Evolutionary conservation across 768 basidiomycete genomes (phyloP), one percentile per base, ranked within the genome.

Genomic region (Tricholoma saponaceum): DNA sequence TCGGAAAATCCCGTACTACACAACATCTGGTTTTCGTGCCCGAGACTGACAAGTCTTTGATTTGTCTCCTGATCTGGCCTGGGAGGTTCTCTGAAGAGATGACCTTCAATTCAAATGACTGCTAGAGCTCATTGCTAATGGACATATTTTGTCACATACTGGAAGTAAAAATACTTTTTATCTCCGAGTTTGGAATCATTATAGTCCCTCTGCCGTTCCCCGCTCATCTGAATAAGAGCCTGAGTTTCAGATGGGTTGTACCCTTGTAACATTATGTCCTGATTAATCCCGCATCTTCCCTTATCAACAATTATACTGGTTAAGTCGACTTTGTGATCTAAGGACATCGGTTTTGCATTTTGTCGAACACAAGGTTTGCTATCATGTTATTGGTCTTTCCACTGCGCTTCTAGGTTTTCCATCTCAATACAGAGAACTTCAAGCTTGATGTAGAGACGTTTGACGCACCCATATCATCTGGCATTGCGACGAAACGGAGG

Each of bases 301-400:
- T 33, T 55, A 58, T 66, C 57, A 64, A 61, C 47, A 59, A 61
- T 49, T 55, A 55, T 58, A 44, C 30, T 47, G 43, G 50, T 43
- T 62, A 88, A 85, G 83, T 28, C 87, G 87, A 5, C 57, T 89
- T 13, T 88, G 85, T 65, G 86, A 89, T 60, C 69, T 79, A 12
- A 64, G 61, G 46, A 81, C 81, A 1, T 75, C 74, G 9, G 76
- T 72, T 23, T 66, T 89, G 35, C 86, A 89, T 69, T 88, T 90
- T 67, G 83, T 89, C 47, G 77, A 80, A 60, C 73, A 76, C 58
- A 83, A 81, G 74, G 84, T 81, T 60, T 54, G 62, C 51, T 50
- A 37, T 54, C 14, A 26, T 54, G 35, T 44, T 16, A 16, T 52
- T 25, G 18, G 41, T 20, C 18, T 43, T 20, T 55, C 46, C 26